These are phyloP conservation scores for Elymus sibiricus DNA, from an alignment of 176 grass and related monocot species.

Conservation along the genomic window DNA sequence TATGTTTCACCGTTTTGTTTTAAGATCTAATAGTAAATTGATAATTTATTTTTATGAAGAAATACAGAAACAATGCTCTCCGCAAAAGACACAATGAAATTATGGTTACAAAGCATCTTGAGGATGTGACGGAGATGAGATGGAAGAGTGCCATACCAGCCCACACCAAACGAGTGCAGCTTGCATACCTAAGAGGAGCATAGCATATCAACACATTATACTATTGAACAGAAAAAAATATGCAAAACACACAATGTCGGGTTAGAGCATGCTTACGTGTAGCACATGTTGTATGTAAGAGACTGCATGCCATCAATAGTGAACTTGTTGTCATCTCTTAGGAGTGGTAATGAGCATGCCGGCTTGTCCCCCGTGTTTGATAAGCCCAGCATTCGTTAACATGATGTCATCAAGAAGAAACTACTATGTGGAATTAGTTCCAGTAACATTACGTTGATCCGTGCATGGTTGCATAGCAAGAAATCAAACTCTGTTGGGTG, in stretches of 20 bases:
- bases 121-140: not conserved
- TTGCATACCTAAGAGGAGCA: slow-evolving; percentile 43
- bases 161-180: slow-evolving; percentile 68
- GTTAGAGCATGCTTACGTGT: slow-evolving; percentile 37
- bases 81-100: not conserved
- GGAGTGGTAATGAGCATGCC: slow-evolving; percentile 68
- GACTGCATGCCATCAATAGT: slow-evolving; percentile 53
- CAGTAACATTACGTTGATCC: slow-evolving; percentile 44
- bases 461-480: slow-evolving; percentile 72
- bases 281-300: slow-evolving; percentile 70
- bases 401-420: not conserved
- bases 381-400: not conserved
- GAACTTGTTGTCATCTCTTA: slow-evolving; percentile 72
- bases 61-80: not conserved
- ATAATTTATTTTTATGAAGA: not conserved
- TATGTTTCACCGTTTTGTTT: not conserved
- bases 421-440: not conserved
- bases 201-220: not conserved
- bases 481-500: slow-evolving; percentile 79
- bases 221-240: not conserved
- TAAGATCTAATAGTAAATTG: no score
- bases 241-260: not conserved
- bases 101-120: not conserved
- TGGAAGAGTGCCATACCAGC: slow-evolving; percentile 44
- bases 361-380: slow-evolving; percentile 37